Evolutionary conservation across 2,329 filamentous ascomycete genomes (phyloP).

Genomic region (Pyrenophora seminiperda): DNA sequence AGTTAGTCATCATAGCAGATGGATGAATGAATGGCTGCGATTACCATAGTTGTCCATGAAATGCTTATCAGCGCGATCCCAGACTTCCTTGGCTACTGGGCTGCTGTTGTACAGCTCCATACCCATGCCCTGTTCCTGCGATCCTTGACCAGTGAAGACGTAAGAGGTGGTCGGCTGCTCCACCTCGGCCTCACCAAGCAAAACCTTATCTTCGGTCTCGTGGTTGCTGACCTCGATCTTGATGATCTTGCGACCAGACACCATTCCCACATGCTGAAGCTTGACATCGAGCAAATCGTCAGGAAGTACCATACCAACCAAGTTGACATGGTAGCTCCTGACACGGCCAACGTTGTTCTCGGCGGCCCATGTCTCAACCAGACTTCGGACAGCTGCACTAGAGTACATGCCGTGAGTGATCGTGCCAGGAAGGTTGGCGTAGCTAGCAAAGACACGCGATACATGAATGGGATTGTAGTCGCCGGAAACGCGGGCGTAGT

Average conservation of each 20-base stretch:
- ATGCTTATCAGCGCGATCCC: conserved; percentile 89
- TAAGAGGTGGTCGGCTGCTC: conserved; percentile 97
- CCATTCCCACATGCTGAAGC: conserved; percentile 96
- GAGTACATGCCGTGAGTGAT: conserved; percentile 99
- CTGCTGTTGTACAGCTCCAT: conserved; percentile 98
- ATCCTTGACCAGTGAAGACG: conserved; percentile 97
- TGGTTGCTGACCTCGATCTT: conserved; percentile 96
- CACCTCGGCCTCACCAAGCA: conserved; percentile 93
- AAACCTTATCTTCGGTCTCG: conserved; percentile 94
- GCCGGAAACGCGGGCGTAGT: conserved; percentile 94
- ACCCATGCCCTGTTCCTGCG: conserved; percentile 99
- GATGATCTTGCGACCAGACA: conserved; percentile 97
- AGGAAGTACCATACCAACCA: conserved; percentile 98
- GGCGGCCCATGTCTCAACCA: conserved; percentile 98
- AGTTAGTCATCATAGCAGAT: conserved; percentile 21
- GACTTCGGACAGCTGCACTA: conserved; percentile 90
- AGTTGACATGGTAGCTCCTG: conserved; percentile 92
- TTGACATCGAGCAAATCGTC: conserved; percentile 95
- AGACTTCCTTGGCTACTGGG: conserved; percentile 92
- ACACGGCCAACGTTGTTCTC: conserved; percentile 98
- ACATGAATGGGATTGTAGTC: conserved; percentile 99
- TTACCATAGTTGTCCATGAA: conserved; percentile 97
- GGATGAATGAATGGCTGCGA: conserved; percentile 17
- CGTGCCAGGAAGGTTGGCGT: conserved; percentile 92
- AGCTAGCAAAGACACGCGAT: conserved; percentile 92